Evolutionary conservation across 495 filamentous ascomycete species (phyloP).

Genomic region (Letharia columbiana): DNA sequence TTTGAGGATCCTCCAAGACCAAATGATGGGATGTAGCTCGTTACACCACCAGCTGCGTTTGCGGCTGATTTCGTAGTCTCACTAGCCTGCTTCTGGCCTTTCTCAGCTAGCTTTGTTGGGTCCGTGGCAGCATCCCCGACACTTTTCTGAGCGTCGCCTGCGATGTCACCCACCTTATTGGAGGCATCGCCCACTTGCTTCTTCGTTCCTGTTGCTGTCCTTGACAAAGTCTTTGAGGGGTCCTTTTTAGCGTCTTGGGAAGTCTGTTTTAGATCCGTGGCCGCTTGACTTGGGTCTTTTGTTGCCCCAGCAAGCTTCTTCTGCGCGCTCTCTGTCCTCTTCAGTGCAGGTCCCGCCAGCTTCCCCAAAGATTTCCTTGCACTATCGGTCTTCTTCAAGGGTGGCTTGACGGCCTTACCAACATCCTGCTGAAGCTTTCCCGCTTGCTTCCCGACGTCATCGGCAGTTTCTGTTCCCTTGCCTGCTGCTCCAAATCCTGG

Average conservation of each 20-base stretch:
- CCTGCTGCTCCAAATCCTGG: conserved; percentile 14
- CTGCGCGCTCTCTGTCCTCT: conserved; percentile 10
- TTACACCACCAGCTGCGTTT: conserved; percentile 4
- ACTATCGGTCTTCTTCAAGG: conserved; percentile 3
- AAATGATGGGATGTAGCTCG: conserved; percentile 23
- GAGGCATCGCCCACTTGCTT: background rate
- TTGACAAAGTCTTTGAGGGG: background rate
- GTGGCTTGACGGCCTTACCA: conserved; percentile 6
- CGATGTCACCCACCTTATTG: background rate
- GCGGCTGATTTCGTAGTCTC: background rate
- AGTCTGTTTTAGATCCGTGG: background rate
- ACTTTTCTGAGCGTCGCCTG: background rate
- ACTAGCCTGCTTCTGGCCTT: conserved; percentile 1
- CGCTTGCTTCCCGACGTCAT: background rate
- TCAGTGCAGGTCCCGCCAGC: background rate
- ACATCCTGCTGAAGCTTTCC: background rate
- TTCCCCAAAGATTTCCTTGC: conserved; percentile 4
- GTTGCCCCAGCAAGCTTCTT: conserved; percentile 3
- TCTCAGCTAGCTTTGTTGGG: background rate
- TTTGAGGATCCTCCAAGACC: conserved; percentile 6
- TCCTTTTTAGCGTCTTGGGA: background rate
- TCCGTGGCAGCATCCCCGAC: conserved; percentile 1
- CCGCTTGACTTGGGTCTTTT: conserved; percentile 1
- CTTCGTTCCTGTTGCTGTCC: background rate
- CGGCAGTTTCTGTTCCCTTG: background rate